These are phyloP conservation scores for Panus rudis DNA, from an alignment of 768 basidiomycete species.

Conservation along the genomic window DNA sequence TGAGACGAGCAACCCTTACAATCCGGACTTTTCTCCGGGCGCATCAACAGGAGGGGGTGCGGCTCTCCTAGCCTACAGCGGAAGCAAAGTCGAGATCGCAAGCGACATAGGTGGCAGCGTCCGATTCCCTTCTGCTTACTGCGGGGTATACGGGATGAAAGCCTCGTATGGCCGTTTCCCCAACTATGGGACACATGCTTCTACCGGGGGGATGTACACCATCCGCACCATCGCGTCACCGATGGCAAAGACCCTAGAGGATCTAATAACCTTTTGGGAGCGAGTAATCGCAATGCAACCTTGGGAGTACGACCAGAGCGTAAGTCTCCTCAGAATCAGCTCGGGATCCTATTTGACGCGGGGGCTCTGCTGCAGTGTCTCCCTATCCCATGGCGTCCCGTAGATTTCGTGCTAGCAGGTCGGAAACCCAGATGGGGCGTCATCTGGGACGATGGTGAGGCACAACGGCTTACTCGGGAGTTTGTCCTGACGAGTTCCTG, in stretches of 20 bases:
- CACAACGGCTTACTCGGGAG: background rate
- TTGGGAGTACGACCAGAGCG: constrained; percentile 38
- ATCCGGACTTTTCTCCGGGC: constrained; percentile 32
- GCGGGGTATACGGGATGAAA: constrained; percentile 39
- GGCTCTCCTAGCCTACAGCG: constrained; percentile 40
- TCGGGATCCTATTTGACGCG: constrained; percentile 3
- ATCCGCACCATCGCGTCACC: constrained; percentile 31
- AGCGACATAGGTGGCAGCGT: constrained; percentile 46
- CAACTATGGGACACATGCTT: constrained; percentile 21
- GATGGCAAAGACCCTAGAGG: constrained; percentile 34
- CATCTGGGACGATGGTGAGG: constrained; percentile 35
- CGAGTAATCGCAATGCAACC: constrained; percentile 34
- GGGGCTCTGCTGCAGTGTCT: constrained; percentile 25
- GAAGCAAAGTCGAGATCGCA: constrained; percentile 37
- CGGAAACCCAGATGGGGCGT: constrained; percentile 34
- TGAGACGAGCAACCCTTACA: constrained; percentile 41
- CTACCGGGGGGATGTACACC: constrained; percentile 33
- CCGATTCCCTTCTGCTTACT: constrained; percentile 41
- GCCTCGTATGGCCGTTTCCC: constrained; percentile 34
- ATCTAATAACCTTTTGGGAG: constrained; percentile 37
- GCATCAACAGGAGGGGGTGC: constrained; percentile 48
- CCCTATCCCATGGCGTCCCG: constrained; percentile 34
- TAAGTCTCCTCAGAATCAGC: constrained; percentile 14
- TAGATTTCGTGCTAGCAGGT: constrained; percentile 21
- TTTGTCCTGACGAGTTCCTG: background rate